Percentiles rank a stretch among this genome's conserved stretches.
Conservation (phyloP, 192 early-diverging fungal species). For the Coemansia sp. region DNA sequence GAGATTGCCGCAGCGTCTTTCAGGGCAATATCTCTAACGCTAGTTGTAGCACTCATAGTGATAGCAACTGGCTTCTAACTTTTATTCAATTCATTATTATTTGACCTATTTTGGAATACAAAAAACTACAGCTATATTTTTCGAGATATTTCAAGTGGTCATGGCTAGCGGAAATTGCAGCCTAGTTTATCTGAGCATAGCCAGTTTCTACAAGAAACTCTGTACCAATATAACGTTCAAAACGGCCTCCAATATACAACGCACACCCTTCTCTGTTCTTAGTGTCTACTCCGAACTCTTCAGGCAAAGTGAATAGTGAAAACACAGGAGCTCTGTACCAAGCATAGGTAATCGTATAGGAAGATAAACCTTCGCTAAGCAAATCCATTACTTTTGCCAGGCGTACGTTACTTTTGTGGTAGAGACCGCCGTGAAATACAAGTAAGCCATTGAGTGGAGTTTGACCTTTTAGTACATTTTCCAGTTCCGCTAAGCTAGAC, state of each 20-base stretch:
- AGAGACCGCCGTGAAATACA: background rate
- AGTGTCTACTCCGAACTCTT: background rate
- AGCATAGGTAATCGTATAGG: background rate
- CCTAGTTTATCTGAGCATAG: background rate
- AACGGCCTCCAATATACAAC: background rate
- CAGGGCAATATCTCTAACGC: background rate
- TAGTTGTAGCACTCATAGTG: background rate
- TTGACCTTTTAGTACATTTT: background rate
- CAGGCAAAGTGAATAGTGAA: background rate
- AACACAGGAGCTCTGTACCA: background rate
- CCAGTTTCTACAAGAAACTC: background rate
- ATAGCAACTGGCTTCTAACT: background rate
- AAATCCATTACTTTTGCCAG: background rate
- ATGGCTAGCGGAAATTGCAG: too few relatives aligned
- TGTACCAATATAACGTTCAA: background rate
- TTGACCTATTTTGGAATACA: too few relatives aligned
- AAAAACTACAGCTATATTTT: too few relatives aligned
- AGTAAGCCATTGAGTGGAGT: background rate
- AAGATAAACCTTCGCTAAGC: background rate
- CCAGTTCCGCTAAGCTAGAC: background rate
- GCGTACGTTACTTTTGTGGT: background rate
- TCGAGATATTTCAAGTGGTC: too few relatives aligned
- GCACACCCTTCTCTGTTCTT: background rate
- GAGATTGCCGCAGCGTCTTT: conserved; percentile 35
- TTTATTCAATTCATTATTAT: background rate